Evolutionary conservation across 208 protist species (phyloP).

Genomic region (Trypanosoma brucei): DNA sequence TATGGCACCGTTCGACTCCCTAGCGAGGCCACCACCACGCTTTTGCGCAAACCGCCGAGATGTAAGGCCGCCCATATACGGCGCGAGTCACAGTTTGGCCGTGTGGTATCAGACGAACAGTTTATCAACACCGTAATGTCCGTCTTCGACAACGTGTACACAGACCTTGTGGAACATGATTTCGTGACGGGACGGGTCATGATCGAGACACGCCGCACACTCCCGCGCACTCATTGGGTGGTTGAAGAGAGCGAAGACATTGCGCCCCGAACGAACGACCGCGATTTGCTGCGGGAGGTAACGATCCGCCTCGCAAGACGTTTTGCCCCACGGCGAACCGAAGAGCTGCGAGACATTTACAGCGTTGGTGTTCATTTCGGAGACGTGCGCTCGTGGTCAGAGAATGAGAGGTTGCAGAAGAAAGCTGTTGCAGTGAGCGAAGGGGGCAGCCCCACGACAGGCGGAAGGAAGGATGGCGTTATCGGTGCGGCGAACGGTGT

Average conservation of each 20-base stretch:
- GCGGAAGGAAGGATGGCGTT: no score
- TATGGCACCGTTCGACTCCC: conserved; percentile 52
- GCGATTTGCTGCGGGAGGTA: conserved; percentile 10
- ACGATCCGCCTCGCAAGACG: conserved; percentile 8
- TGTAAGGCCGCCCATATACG: conserved; percentile 25
- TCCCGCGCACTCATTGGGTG: conserved; percentile 16
- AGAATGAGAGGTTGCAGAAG: not conserved
- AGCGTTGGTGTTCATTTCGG: conserved; percentile 18
- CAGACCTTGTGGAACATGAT: conserved; percentile 24
- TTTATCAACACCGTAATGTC: conserved; percentile 30
- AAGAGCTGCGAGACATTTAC: conserved; percentile 13
- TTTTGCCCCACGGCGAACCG: conserved; percentile 21
- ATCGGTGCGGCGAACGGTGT: no score
- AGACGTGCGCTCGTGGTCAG: conserved; percentile 19
- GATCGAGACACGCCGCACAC: conserved; percentile 19
- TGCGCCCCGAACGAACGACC: conserved; percentile 15
- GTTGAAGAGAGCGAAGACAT: conserved; percentile 18
- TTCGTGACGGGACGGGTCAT: conserved; percentile 23
- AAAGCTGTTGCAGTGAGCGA: not conserved
- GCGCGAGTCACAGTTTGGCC: conserved; percentile 41
- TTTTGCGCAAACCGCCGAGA: conserved; percentile 20
- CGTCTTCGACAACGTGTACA: conserved; percentile 16
- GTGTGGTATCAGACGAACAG: conserved; percentile 48
- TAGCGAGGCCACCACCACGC: conserved; percentile 28
- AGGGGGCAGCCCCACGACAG: no score